These are phyloP conservation scores for Epichloe amarillans DNA, from an alignment of 2,329 filamentous ascomycete genomes.

Conservation along the genomic window DNA sequence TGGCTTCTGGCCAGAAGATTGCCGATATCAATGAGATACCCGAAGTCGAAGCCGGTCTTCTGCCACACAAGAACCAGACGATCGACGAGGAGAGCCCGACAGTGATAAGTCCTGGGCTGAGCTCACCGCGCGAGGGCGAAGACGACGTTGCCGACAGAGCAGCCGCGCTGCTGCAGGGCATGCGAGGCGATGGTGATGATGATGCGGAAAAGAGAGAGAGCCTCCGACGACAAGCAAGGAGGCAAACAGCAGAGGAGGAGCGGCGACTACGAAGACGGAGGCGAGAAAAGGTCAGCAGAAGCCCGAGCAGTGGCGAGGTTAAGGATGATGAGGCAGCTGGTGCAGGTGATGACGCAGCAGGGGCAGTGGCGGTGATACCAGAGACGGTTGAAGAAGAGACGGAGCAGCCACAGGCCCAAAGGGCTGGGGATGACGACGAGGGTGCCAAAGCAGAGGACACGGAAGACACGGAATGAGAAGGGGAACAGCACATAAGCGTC, in stretches of 20 bases:
- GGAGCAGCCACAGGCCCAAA: constrained; percentile 1
- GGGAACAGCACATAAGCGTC: constrained; percentile 13
- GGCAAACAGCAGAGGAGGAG: constrained; percentile 72
- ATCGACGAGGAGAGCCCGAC: constrained; percentile 34
- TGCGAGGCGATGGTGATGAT: constrained; percentile 52
- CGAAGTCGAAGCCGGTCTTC: constrained; percentile 33
- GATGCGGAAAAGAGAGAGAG: constrained; percentile 41
- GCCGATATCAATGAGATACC: constrained; percentile 53
- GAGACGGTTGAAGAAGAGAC: constrained; percentile 5
- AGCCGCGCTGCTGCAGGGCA: constrained; percentile 69
- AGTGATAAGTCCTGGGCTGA: constrained; percentile 35
- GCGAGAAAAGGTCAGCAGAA: constrained; percentile 43
- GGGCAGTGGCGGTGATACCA: constrained; percentile 3
- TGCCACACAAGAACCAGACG: constrained; percentile 21
- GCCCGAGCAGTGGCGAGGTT: constrained; percentile 14
- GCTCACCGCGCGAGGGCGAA: constrained; percentile 33
- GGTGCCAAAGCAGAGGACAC: constrained; percentile 8
- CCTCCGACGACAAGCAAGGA: constrained; percentile 45
- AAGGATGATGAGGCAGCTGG: constrained; percentile 12
- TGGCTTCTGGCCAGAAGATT: constrained; percentile 82
- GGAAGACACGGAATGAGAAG: constrained; percentile 1
- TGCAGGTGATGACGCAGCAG: constrained; percentile 4
- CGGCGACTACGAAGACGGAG: constrained; percentile 52
- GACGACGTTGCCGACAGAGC: constrained; percentile 78
- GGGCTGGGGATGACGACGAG: not conserved